phyloP scores from a whole-genome alignment of 2,329 filamentous ascomycete genomes.

The Penicillium concentricum region DNA sequence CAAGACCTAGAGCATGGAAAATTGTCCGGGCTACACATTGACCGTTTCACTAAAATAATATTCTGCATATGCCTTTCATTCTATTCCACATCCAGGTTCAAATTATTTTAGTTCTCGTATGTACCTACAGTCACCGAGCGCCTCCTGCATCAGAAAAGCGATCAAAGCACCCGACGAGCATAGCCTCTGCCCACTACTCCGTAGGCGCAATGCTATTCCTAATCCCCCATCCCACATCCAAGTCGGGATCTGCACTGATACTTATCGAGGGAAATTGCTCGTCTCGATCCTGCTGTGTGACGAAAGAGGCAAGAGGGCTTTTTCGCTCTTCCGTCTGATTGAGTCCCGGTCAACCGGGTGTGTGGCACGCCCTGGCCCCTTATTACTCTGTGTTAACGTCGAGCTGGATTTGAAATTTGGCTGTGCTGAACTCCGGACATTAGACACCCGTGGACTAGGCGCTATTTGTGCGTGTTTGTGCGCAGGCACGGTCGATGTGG shows the following conservation, averaged over 20 bases:
- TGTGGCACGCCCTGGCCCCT: constrained; percentile 11
- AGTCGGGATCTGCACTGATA: background rate
- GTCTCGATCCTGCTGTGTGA: constrained; percentile 8
- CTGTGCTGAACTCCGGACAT: background rate
- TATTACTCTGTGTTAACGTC: constrained; percentile 23
- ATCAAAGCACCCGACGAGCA: constrained; percentile 11
- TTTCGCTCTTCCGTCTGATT: constrained; percentile 2
- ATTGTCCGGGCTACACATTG: background rate
- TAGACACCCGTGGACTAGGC: background rate
- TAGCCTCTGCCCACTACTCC: background rate
- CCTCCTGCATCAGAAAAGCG: constrained; percentile 6
- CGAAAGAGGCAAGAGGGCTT: constrained; percentile 10
- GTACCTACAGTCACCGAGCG: constrained; percentile 5
- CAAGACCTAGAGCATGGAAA: background rate
- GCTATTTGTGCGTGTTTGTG: background rate
- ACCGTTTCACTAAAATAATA: background rate
- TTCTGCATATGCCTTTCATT: background rate
- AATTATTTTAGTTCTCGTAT: background rate
- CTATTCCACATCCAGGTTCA: background rate
- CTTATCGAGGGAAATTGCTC: background rate
- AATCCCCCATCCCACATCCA: background rate
- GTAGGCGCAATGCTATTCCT: background rate
- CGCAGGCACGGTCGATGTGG: background rate
- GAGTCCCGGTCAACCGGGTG: constrained; percentile 1
- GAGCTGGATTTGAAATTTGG: constrained; percentile 12